phyloP scores from a whole-genome alignment of 176 grass and related monocot species.

The Musa acuminata region DNA sequence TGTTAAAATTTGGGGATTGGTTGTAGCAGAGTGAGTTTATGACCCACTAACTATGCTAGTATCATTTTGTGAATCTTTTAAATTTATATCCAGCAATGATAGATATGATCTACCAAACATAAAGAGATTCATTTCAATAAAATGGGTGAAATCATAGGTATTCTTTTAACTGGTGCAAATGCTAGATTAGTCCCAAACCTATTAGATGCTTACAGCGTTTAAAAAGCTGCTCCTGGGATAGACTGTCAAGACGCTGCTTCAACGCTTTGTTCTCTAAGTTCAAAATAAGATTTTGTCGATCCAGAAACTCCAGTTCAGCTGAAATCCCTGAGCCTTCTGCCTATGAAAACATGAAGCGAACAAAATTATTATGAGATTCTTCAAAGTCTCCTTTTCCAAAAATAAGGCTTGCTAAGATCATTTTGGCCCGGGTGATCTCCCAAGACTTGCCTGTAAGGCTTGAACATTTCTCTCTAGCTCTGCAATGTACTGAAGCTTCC shows the following conservation, averaged over 20 bases:
- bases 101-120: no score
- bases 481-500: slow-evolving; percentile 97
- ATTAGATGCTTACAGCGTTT: slow-evolving; percentile 59
- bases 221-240: slow-evolving; percentile 82
- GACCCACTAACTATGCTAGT: no score
- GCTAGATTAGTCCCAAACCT: no score
- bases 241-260: slow-evolving; percentile 78
- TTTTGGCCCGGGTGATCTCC: background rate
- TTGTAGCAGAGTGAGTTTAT: no score
- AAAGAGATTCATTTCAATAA: no score
- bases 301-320: slow-evolving; percentile 91
- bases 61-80: no score
- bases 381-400: no score
- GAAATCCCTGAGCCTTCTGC: slow-evolving; percentile 66
- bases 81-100: no score
- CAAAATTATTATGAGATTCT: slow-evolving; percentile 11
- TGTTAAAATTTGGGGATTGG: no score
- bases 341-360: slow-evolving; percentile 35
- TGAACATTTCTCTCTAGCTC: slow-evolving; percentile 92
- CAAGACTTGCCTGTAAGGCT: slow-evolving; percentile 51
- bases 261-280: slow-evolving; percentile 92
- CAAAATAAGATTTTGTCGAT: slow-evolving; percentile 85
- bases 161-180: no score
- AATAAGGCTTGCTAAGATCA: background rate
- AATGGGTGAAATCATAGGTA: no score